phyloP scores from a whole-genome alignment of 306 rosid genomes.

The Malus orientalis region DNA sequence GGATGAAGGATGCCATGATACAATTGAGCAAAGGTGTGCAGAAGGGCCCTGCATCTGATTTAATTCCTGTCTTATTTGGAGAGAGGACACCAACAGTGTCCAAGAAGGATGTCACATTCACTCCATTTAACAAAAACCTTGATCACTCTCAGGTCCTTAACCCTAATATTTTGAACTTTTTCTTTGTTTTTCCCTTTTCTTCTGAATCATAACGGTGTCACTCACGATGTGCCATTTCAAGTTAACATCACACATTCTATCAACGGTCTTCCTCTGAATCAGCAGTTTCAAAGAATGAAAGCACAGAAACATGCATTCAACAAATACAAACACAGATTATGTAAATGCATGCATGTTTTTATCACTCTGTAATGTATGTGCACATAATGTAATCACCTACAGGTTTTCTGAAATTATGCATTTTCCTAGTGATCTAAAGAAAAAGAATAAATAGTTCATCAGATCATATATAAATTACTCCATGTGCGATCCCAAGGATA shows the following conservation, averaged over 20 bases:
- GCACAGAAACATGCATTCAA: background rate
- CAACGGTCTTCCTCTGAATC: background rate
- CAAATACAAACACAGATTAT: background rate
- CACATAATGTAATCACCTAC: background rate
- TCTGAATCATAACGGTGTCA: background rate
- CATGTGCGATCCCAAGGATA: background rate
- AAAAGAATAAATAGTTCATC: too few species aligned
- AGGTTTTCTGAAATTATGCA: too few species aligned
- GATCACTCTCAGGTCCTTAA: constrained; percentile 85
- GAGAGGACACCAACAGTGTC: constrained; percentile 71
- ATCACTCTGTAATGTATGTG: background rate
- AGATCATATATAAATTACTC: background rate
- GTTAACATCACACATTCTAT: background rate
- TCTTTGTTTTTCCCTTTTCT: background rate
- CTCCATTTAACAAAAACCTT: constrained; percentile 61
- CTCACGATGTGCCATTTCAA: background rate
- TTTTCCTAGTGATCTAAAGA: too few species aligned
- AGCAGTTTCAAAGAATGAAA: background rate
- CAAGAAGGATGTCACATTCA: constrained; percentile 66
- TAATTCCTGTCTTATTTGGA: constrained; percentile 80
- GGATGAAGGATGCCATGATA: constrained; percentile 90
- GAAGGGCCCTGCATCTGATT: constrained; percentile 90
- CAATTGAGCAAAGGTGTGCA: constrained; percentile 94
- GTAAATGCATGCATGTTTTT: background rate
- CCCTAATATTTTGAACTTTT: constrained; percentile 2